Conservation (phyloP, 2,329 filamentous ascomycete species). For the Thelonectria blattea region DNA sequence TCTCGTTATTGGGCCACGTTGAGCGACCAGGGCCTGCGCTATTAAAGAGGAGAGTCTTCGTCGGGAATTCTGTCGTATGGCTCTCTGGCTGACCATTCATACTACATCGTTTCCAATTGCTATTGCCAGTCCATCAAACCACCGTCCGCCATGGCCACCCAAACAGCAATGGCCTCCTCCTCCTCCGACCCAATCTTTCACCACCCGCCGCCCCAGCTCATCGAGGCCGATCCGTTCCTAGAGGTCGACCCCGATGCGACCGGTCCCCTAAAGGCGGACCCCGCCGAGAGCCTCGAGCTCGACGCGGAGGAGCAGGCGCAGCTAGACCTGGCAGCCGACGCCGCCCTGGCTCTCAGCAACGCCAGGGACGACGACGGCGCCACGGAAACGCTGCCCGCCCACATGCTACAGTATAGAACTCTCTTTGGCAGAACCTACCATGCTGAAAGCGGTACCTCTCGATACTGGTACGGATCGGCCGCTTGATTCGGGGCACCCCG, state of each 20-base stretch:
- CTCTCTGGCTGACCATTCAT: background rate
- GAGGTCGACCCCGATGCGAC: too few relatives aligned
- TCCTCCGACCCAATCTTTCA: background rate
- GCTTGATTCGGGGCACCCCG: background rate
- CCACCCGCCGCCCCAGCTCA: too few relatives aligned
- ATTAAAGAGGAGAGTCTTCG: background rate
- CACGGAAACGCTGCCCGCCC: background rate
- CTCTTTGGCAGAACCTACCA: background rate
- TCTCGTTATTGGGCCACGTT: background rate
- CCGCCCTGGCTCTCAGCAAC: background rate
- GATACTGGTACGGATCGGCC: background rate
- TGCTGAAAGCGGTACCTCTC: constrained; percentile 1
- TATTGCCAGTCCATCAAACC: background rate
- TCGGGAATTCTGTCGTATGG: background rate
- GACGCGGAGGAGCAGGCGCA: background rate
- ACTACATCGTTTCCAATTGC: background rate
- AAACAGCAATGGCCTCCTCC: too few relatives aligned
- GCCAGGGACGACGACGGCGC: background rate
- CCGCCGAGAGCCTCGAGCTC: too few relatives aligned
- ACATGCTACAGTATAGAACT: background rate
- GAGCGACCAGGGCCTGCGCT: background rate
- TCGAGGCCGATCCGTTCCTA: too few relatives aligned
- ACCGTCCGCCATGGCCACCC: background rate
- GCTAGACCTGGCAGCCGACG: background rate
- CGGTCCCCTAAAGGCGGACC: too few relatives aligned